Evolutionary conservation across 2,329 filamentous ascomycete species (phyloP).

Genomic region (Calonectria henricotiae): DNA sequence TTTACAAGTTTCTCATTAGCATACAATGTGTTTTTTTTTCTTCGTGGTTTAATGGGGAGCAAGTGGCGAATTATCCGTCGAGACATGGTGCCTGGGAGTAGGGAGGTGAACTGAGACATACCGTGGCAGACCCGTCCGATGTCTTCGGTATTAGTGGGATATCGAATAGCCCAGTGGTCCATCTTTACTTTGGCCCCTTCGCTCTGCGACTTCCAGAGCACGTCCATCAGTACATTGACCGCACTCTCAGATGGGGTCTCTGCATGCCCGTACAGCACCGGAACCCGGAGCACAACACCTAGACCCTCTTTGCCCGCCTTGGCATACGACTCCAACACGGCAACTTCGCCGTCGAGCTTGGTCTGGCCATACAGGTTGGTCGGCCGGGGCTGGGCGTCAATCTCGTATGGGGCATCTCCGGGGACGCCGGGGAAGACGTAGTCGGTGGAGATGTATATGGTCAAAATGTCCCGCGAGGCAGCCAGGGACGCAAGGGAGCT

Average conservation of each 20-base stretch:
- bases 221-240: constrained; percentile 85
- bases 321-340: constrained; percentile 76
- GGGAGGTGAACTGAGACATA: constrained; percentile 57
- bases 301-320: constrained; percentile 67
- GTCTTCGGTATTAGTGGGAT: constrained; percentile 92
- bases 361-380: constrained; percentile 83
- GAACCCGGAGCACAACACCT: constrained; percentile 83
- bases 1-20: constrained; percentile 19
- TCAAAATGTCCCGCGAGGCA: constrained; percentile 72
- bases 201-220: constrained; percentile 82
- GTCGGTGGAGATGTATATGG: constrained; percentile 88
- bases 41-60: not conserved
- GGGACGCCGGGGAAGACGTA: constrained; percentile 83
- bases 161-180: constrained; percentile 89
- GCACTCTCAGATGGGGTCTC: constrained; percentile 83
- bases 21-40: not conserved
- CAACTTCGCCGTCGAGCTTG: constrained; percentile 74
- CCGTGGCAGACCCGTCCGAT: constrained; percentile 83
- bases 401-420: constrained; percentile 89
- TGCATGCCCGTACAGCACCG: constrained; percentile 87
- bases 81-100: constrained; percentile 35
- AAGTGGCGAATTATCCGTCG: constrained; percentile 15
- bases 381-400: constrained; percentile 75
- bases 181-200: constrained; percentile 77
- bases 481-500: constrained; percentile 78